Evolutionary conservation across 2,329 filamentous ascomycete species (phyloP), one percentile per base, ranked within the genome.

Genomic region (Neoscytalidium dimidiatum): DNA sequence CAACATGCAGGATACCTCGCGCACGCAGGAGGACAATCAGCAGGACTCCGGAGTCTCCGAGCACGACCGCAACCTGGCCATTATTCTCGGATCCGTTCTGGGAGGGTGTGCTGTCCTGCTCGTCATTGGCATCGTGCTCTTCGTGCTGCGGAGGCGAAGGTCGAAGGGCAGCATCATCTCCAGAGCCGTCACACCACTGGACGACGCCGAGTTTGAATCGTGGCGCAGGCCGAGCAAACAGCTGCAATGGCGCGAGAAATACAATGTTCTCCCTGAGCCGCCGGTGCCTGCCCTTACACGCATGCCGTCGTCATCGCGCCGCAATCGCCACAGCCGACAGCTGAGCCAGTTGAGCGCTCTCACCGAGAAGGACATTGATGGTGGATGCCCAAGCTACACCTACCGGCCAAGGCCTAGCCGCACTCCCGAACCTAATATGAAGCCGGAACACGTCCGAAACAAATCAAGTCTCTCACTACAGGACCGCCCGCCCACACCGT

Each of bases 131-230:
- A 68, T 74, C 19, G 60, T 71, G 28, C 71, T 77, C 46, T 75
- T 74, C 51, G 72, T 71, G 65, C 72, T 72, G 70, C 73, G 73
- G 66, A 72, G 76, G 41, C 73, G 71, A 29, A 72, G 74, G 69
- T 8, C 46, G 23, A 43, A 31, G 9, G 61, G 68, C 74, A 44
- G 71, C 66, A 71, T 73, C 26, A 77, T 78, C 68, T 73, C 74
- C 17, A 74, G 76, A 67, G 72, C 76, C 23, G 75, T 77, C 33
- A 78, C 76, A 41, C 76, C 76, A 61, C 67, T 78, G 49, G 75
- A 77, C 68, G 76, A 78, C 49, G 76, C 76, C 64, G 76, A 77
- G 68, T 78, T 78, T 61, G 76, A 78, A 69, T 78, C 76, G 52
- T 78, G 76, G 76, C 71, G 76, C 56, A 68, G 75, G 43, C 76